These are phyloP conservation scores for Pythium graminicola DNA, from an alignment of 352 stramenopile genomes.

Conservation along the genomic window DNA sequence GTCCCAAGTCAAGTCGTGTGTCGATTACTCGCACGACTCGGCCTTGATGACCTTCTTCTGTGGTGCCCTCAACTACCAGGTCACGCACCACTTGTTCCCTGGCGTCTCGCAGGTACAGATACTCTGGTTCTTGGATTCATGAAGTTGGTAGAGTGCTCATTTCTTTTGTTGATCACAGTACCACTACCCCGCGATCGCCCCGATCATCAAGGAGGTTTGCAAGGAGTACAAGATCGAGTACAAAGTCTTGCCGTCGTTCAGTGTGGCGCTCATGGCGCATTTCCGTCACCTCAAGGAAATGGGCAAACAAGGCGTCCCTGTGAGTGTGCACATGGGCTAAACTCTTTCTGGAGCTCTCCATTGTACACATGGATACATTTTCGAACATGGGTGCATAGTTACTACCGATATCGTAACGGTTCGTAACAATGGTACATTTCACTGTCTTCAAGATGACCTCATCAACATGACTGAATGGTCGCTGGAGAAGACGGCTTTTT, in stretches of 20 bases:
- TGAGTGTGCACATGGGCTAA: conserved; percentile 86
- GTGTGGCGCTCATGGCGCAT: conserved; percentile 69
- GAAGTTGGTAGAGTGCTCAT: neutral
- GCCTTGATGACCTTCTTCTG: conserved; percentile 89
- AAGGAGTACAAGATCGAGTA: conserved; percentile 93
- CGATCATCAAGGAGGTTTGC: conserved; percentile 91
- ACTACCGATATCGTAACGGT: conserved; percentile 6
- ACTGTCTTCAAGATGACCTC: neutral
- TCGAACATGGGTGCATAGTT: neutral
- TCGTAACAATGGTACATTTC: conserved; percentile 4
- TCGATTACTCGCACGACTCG: conserved; percentile 89
- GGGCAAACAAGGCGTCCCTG: conserved; percentile 70
- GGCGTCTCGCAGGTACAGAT: conserved; percentile 82
- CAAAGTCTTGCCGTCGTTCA: conserved; percentile 83
- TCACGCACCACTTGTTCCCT: conserved; percentile 91
- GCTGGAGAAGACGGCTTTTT: neutral
- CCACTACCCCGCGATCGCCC: conserved; percentile 89
- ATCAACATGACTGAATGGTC: conserved; percentile 9
- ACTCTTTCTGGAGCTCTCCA: neutral
- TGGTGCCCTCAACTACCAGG: conserved; percentile 96
- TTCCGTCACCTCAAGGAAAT: conserved; percentile 88
- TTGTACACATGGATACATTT: neutral
- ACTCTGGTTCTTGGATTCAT: neutral
- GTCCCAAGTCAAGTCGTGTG: conserved; percentile 91
- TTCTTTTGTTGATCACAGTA: conserved; percentile 40